A percentile compares a stretch with the other conserved stretches of the same genome.
These are phyloP conservation scores for Pterocarpus macrocarpus DNA, from an alignment of 306 rosid genomes.

Conservation along the genomic window DNA sequence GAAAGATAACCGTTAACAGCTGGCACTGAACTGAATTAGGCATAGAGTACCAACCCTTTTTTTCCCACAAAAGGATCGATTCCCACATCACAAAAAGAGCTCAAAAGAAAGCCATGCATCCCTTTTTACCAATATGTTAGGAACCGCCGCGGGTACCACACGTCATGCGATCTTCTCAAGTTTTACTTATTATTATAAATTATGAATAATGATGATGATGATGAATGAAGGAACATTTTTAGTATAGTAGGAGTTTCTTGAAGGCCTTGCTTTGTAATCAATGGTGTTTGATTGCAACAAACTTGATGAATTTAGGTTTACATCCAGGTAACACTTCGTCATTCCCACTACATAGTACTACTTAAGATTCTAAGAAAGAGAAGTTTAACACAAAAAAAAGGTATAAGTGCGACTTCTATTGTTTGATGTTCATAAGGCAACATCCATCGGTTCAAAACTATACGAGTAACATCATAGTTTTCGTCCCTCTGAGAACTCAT, in stretches of 20 bases:
- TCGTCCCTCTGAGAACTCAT: background rate
- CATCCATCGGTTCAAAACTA: background rate
- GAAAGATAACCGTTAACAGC: slow-evolving; percentile 37
- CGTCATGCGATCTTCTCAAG: slow-evolving; percentile 22
- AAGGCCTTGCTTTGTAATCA: slow-evolving; percentile 34
- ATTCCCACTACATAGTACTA: slow-evolving; percentile 3
- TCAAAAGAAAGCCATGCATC: slow-evolving; percentile 26
- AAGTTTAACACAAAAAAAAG: background rate
- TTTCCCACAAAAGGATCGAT: slow-evolving; percentile 29
- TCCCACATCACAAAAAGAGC: slow-evolving; percentile 27
- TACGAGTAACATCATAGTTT: no score
- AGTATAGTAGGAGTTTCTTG: slow-evolving; percentile 37
- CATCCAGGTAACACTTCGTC: background rate
- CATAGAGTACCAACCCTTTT: slow-evolving; percentile 16
- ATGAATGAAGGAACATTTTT: background rate
- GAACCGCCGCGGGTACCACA: slow-evolving; percentile 11
- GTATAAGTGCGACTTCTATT: background rate
- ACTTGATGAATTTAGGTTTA: slow-evolving; percentile 20
- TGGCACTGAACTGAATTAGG: slow-evolving; percentile 45
- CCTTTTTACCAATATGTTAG: slow-evolving; percentile 35
- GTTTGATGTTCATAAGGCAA: background rate
- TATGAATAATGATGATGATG: background rate
- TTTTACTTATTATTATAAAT: background rate
- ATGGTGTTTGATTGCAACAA: slow-evolving; percentile 43
- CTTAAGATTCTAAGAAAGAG: background rate